Conservation (phyloP, 805 yeast genomes). For the Schwanniomyces pseudopolymorphus region DNA sequence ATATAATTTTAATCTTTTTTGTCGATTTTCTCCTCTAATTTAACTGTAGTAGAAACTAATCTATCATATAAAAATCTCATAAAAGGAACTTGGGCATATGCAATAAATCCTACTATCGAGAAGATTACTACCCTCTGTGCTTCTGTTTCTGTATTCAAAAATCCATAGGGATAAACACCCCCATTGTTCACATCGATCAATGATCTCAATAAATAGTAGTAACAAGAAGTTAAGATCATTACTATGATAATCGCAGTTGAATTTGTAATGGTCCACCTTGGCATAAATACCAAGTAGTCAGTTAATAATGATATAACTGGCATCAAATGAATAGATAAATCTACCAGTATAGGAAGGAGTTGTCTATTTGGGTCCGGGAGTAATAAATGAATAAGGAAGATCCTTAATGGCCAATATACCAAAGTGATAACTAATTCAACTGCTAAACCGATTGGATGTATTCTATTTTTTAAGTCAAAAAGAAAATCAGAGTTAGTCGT, state of each 20-base stretch:
- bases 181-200: conserved; percentile 47
- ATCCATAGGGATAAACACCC: conserved; percentile 66
- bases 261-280: conserved; percentile 36
- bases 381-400: conserved; percentile 52
- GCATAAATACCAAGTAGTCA: conserved; percentile 58
- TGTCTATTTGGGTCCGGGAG: conserved; percentile 30
- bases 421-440: conserved; percentile 60
- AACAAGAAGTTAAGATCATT: conserved; percentile 39
- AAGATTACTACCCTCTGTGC: conserved; percentile 49
- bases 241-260: conserved; percentile 41
- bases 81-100: conserved; percentile 30
- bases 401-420: conserved; percentile 68
- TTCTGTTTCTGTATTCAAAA: conserved; percentile 52
- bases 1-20: conserved; percentile 2
- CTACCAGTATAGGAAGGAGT: conserved; percentile 49
- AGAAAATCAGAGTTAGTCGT: conserved; percentile 18
- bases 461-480: conserved; percentile 34
- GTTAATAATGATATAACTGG: conserved; percentile 53
- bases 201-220: conserved; percentile 53
- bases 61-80: conserved; percentile 24
- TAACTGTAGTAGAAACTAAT: conserved; percentile 10
- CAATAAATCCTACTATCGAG: conserved; percentile 37
- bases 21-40: conserved; percentile 10
- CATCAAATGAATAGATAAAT: conserved; percentile 57
- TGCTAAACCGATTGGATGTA: conserved; percentile 56